phyloP scores from a whole-genome alignment of 768 basidiomycete genomes.

The Lactarius sp. region DNA sequence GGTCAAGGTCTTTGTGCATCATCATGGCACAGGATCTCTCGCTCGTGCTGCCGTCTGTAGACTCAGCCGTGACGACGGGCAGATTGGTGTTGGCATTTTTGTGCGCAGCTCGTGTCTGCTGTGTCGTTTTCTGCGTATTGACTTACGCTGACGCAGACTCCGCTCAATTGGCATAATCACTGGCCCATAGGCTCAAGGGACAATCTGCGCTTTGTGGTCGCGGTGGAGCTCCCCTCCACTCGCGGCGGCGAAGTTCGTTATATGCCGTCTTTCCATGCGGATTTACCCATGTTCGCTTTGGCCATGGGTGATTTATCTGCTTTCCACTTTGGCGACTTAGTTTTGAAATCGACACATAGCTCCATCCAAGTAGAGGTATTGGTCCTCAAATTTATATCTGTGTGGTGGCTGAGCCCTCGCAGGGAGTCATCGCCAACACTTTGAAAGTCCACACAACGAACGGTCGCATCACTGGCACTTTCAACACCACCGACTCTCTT shows the following conservation, averaged over 20 bases:
- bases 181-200: slow-evolving; percentile 19
- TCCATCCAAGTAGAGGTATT: slow-evolving; percentile 32
- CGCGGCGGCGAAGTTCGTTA: not conserved
- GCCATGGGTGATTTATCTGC: slow-evolving; percentile 1
- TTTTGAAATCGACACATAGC: slow-evolving; percentile 24
- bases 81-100: slow-evolving; percentile 37
- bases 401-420: not conserved
- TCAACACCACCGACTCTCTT: slow-evolving; percentile 32
- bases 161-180: slow-evolving; percentile 12
- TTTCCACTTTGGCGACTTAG: slow-evolving; percentile 3
- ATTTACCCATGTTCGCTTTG: slow-evolving; percentile 12
- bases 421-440: slow-evolving; percentile 33
- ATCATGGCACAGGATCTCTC: slow-evolving; percentile 27
- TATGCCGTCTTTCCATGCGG: slow-evolving; percentile 4
- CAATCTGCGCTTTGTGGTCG: slow-evolving; percentile 29
- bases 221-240: slow-evolving; percentile 6
- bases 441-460: slow-evolving; percentile 33
- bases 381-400: not conserved
- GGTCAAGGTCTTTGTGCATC: slow-evolving; percentile 34
- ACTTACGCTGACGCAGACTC: slow-evolving; percentile 6
- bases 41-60: slow-evolving; percentile 32
- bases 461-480: slow-evolving; percentile 36
- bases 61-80: slow-evolving; percentile 29
- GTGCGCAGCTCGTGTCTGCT: slow-evolving; percentile 28
- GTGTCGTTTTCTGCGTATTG: not conserved